Base-by-base conservation (phyloP, 352 stramenopile species). In the Pythium chondricola region DNA sequence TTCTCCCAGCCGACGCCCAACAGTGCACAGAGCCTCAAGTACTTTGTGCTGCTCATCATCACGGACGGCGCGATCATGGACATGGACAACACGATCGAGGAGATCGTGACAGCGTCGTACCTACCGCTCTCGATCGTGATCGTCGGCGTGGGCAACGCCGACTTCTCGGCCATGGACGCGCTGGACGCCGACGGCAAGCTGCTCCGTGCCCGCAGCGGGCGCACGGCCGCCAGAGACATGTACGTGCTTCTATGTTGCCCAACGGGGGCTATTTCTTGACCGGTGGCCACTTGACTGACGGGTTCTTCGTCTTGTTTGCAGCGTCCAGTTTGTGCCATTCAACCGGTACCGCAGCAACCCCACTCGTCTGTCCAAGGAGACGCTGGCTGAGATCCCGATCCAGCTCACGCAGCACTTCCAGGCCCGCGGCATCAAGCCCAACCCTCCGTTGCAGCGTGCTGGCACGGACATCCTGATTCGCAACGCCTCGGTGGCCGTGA, bases 81-180 rank as follows among this genome's bases (percentile, higher is more conserved):
- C 53, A 83, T 91, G 69, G 65, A 83, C 42, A 58, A 62, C 24
- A 94, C 80, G 6, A 68, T 88, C 44, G 67, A 86, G 29, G 80
- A 74, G 31, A 63, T 94, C 20, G 70, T 83, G n/a, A 55, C 63
- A 18, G 80, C 80, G 16, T 86, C 71, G 11, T 67, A 65, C 14
- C 62, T 88, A 42, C 77, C 83, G 0, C 56, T 93, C 31, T 88
- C 74, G 21, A 88, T 93, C 40, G 72, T 93, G 32, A 88, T 93
- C 52, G 77, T 89, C 5, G 80, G 77, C 14, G 83, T 94, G 24
- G 83, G 83, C 16, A 83, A 89, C 21, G 75, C 77, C 2, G 68
- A 84, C 38, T 88, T 88, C 21, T 73, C 60, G 1, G 70, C 77
- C 6, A 86, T 88, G 77, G 67, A 84, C 42, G 63, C 64, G 14